Evolutionary conservation across 768 basidiomycete genomes (phyloP), one percentile per base, ranked within the genome.

Genomic region (Lactarius indigo): DNA sequence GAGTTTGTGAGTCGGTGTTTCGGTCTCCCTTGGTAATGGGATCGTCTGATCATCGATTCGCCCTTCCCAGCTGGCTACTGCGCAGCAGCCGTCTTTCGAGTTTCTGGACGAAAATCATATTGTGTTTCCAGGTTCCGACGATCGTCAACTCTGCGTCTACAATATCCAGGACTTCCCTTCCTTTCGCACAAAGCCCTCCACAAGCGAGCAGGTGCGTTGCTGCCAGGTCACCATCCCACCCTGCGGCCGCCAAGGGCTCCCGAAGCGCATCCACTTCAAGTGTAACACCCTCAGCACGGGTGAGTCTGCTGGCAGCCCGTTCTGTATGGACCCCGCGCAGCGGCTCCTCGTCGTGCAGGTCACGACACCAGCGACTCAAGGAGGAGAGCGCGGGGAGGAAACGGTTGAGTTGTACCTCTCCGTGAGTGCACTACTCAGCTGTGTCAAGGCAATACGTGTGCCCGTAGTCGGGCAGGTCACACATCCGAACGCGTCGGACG

Each of bases 91-190:
- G 6, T 26, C 33, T 31, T 57, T 57, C 18, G 56, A 57, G 33
- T 57, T 57, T 35, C 31, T 57, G 18, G 56, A 57, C 33, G 56
- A 31, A 31, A 35, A 57, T 12, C 56, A 57, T 35, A 57, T 57
- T 18, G 31, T 57, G 17, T 57, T 57, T 20, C 31, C 56, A 3
- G 31, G 56, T 12, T 17, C 33, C 28, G 35, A 31, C 33, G 56
- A 57, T 9, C 31, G n/a, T 31, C 56, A 57, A 35, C 56, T 57
- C 15, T 57, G 56, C 20, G 10, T 57, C 56, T 57, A 57, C 56
- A 31, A 57, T 23, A n/a, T 57, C 18, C 56, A n/a, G 15, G 56
- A 57, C 31, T 57, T 57, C 33, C 56, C 56, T 10, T 31, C 56
- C 10, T 57, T 57, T 35, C 56, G 28, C 20, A 18, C 15, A 18